A percentile compares a stretch with the other conserved stretches of the same genome.
phyloP scores from a whole-genome alignment of 1,284 basidiomycete genomes.

The Veloporphyrellus conicus region DNA sequence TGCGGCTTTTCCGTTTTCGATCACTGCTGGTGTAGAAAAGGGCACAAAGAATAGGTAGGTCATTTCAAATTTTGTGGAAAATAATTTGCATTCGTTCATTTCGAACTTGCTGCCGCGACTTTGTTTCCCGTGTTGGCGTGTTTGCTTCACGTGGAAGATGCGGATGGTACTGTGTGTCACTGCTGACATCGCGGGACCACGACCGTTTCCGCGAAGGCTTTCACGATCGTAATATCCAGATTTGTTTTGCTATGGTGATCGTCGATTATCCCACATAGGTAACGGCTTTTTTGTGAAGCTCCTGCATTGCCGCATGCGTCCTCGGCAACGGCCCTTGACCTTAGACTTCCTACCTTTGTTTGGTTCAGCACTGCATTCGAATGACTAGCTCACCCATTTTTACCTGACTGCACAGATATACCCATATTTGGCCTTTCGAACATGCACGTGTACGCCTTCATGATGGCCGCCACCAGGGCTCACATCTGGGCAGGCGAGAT shows the following conservation, averaged over 20 bases:
- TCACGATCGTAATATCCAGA: background rate
- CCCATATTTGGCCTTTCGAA: slow-evolving; percentile 96
- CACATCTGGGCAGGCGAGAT: slow-evolving; percentile 26
- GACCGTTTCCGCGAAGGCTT: background rate
- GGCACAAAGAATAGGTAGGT: slow-evolving; percentile 87
- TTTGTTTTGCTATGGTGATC: background rate
- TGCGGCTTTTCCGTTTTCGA: slow-evolving; percentile 75
- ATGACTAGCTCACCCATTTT: slow-evolving; percentile 5
- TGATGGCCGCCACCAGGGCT: slow-evolving; percentile 33
- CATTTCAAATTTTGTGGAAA: slow-evolving; percentile 20
- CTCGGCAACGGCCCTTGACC: background rate
- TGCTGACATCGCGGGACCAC: background rate
- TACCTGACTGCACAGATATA: slow-evolving; percentile 53
- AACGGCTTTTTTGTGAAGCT: background rate
- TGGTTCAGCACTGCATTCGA: background rate
- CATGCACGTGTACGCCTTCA: slow-evolving; percentile 80
- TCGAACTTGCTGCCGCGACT: background rate
- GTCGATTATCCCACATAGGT: slow-evolving; percentile 8
- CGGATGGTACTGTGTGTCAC: background rate
- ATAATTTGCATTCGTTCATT: slow-evolving; percentile 1
- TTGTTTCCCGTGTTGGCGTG: background rate
- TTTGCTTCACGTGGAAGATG: background rate
- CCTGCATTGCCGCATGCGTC: background rate
- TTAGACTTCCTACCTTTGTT: background rate
- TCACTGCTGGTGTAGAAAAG: slow-evolving; percentile 93